A percentile compares a stretch with the other conserved stretches of the same genome.
phyloP scores from a whole-genome alignment of 2,329 filamentous ascomycete genomes.

The Colletotrichum sp. region DNA sequence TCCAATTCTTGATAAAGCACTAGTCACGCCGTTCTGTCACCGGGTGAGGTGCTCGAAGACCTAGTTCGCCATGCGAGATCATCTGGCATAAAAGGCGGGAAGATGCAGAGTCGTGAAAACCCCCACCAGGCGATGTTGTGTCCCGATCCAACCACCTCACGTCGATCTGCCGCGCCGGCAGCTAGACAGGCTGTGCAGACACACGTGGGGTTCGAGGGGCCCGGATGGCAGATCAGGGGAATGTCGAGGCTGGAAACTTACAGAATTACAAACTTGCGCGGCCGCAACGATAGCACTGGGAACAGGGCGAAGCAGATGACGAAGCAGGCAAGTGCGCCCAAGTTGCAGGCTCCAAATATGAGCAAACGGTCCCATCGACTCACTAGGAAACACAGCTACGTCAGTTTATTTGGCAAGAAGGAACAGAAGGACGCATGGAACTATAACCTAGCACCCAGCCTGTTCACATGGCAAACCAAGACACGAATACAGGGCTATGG shows the following conservation, averaged over 20 bases:
- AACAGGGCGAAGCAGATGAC: constrained; percentile 91
- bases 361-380: constrained; percentile 96
- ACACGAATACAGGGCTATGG: constrained; percentile 41
- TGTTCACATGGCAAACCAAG: constrained; percentile 41
- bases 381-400: constrained; percentile 62
- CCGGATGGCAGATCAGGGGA: constrained; percentile 4
- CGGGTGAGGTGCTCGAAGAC: not conserved
- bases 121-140: not conserved
- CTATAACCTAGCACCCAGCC: not conserved
- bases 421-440: constrained; percentile 26
- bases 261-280: constrained; percentile 96
- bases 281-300: constrained; percentile 78
- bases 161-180: constrained; percentile 12
- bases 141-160: not conserved
- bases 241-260: constrained; percentile 63
- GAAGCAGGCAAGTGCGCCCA: constrained; percentile 90
- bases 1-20: not conserved
- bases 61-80: constrained; percentile 26
- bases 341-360: constrained; percentile 89
- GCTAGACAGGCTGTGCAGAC: not conserved
- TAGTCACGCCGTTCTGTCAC: constrained; percentile 14
- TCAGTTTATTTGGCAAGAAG: constrained; percentile 31
- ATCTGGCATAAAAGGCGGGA: constrained; percentile 36
- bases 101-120: constrained; percentile 33
- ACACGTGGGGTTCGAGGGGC: not conserved